Evolutionary conservation across 2,329 filamentous ascomycete genomes (phyloP), one percentile per base, ranked within the genome.

Genomic region (Huntiella abstrusa): DNA sequence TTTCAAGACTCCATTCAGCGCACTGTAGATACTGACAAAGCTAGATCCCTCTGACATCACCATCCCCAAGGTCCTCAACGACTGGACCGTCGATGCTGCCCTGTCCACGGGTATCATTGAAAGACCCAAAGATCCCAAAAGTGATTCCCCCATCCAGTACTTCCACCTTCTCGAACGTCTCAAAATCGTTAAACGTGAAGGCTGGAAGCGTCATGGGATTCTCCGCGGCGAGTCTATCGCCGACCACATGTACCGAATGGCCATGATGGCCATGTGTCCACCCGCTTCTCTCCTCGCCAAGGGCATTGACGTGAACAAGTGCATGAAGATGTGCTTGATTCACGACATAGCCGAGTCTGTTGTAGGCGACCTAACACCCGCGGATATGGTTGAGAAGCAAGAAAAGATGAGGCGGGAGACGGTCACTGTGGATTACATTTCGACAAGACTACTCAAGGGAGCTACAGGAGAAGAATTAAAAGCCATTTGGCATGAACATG

Each of bases 181-280:
- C 48, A 98, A 98, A 72, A 95, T 87, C 6, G 94, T 83, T 52
- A 92, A 93, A 62, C 81, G 91, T 50, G 91, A 95, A 64, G 91
- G 91, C 53, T 98, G 91, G 91, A 76, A 83, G 49, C 76, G 91
- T 36, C 95, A 95, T 59, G 77, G 77, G 34, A 85, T 98, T 54
- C 53, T 64, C 2, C 63, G 71, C 48, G 82, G 84, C 60, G 91
- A 98, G 63, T 93, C 85, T 1, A 95, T 98, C 58, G 74, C 84
- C 46, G 91, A 98, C 65, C 91, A 98, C 71, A 98, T 98, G 91
- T 98, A 96, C 64, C 86, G 91, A 64, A 98, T 98, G 91, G 85
- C 86, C 44, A 75, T 98, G 55, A 85, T 98, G 61, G 86, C 83
- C 52, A 83, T 98, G 78, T 75, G 94, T 53, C 87, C 85, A 2